Percentiles rank a stretch among this genome's conserved stretches.
Evolutionary conservation across 1,139 yeast genomes (phyloP).

Genomic region (Kodamaea anthophila): DNA sequence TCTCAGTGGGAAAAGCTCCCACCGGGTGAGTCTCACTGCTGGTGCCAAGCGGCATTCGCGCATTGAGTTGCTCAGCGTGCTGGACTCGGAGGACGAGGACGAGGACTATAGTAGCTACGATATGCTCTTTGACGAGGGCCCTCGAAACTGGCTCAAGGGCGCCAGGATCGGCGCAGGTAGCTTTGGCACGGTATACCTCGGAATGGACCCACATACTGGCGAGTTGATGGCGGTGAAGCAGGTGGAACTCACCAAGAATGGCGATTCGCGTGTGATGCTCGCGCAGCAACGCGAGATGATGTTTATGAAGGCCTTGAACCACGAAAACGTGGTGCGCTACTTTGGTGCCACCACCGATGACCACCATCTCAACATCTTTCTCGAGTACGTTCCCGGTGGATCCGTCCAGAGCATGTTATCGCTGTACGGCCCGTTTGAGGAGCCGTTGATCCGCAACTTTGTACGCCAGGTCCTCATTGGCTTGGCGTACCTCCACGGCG

Average conservation of each 20-base stretch:
- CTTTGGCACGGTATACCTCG: constrained; percentile 88
- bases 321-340: constrained; percentile 88
- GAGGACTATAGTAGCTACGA: constrained; percentile 3
- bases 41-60: constrained; percentile 37
- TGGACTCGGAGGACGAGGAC: constrained; percentile 39
- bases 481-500: constrained; percentile 70
- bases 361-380: constrained; percentile 66
- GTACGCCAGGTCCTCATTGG: constrained; percentile 82
- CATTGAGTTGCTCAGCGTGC: constrained; percentile 43
- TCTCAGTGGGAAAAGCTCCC: constrained; percentile 5
- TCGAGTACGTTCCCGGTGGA: constrained; percentile 97
- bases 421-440: constrained; percentile 89
- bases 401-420: constrained; percentile 82
- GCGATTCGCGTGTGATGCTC: constrained; percentile 52
- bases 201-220: constrained; percentile 88
- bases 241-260: constrained; percentile 59
- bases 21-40: constrained; percentile 15
- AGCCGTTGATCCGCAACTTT: constrained; percentile 77
- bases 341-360: constrained; percentile 79
- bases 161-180: constrained; percentile 92
- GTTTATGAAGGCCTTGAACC: constrained; percentile 71
- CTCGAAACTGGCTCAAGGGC: constrained; percentile 87
- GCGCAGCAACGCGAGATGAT: constrained; percentile 88
- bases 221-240: constrained; percentile 97
- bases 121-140: constrained; percentile 33